These are phyloP conservation scores for Acacia pycnantha DNA, from an alignment of 331 rosid genomes.

Conservation along the genomic window DNA sequence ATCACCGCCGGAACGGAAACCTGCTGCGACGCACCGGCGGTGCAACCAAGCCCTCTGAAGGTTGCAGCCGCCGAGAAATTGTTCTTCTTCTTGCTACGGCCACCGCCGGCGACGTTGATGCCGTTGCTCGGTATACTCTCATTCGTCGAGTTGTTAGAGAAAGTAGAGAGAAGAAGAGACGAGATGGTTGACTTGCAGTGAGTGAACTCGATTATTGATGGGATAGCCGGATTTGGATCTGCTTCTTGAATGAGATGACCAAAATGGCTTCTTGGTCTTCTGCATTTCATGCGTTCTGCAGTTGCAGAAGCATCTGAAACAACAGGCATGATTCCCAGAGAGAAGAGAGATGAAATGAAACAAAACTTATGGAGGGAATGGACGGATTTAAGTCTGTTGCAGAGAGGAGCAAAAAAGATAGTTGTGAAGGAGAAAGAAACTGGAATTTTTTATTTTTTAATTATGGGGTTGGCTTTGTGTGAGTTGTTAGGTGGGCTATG, in stretches of 20 bases:
- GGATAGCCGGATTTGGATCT: slow-evolving; percentile 57
- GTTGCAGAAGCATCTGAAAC: slow-evolving; percentile 36
- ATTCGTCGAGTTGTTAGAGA: slow-evolving; percentile 48
- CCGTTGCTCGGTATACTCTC: slow-evolving; percentile 43
- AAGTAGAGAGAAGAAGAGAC: slow-evolving; percentile 68
- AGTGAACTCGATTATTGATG: slow-evolving; percentile 59
- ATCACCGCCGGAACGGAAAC: slow-evolving; percentile 89
- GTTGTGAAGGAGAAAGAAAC: not conserved
- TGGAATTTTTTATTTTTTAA: not conserved
- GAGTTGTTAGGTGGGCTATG: slow-evolving; percentile 60
- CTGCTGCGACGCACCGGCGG: slow-evolving; percentile 70
- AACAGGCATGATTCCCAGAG: slow-evolving; percentile 55
- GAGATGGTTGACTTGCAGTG: slow-evolving; percentile 81
- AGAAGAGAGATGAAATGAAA: not conserved
- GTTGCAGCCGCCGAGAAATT: slow-evolving; percentile 60
- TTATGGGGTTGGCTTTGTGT: slow-evolving; percentile 35
- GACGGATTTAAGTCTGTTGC: not conserved
- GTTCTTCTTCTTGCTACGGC: slow-evolving; percentile 48
- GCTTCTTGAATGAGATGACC: slow-evolving; percentile 57
- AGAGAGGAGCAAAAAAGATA: not conserved
- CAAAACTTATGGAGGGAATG: slow-evolving; percentile 20
- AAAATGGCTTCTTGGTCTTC: slow-evolving; percentile 66
- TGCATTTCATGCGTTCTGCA: slow-evolving; percentile 55
- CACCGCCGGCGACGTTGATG: not conserved
- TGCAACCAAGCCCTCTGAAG: slow-evolving; percentile 80